A percentile compares a stretch with the other conserved stretches of the same genome.
Conservation (phyloP, 495 filamentous ascomycete genomes). For the Jackrogersella multiformis region DNA sequence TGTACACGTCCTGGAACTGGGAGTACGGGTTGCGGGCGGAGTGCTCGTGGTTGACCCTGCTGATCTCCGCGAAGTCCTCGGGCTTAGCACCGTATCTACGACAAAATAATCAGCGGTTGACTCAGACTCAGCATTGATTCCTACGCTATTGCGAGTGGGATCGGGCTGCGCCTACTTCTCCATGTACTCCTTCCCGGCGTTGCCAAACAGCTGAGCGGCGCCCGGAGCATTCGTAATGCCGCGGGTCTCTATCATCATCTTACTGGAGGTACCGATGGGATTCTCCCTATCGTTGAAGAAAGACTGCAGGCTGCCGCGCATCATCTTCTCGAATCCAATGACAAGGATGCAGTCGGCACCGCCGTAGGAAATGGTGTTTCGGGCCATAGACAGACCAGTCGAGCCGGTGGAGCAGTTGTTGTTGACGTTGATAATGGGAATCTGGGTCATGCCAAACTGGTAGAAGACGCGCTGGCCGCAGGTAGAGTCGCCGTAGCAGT, state of each 20-base stretch:
- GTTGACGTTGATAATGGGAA: constrained; percentile 97
- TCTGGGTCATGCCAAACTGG: constrained; percentile 96
- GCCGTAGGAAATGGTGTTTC: constrained; percentile 80
- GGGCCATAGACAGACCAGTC: constrained; percentile 85
- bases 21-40: constrained; percentile 93
- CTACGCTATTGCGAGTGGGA: background rate
- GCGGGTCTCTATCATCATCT: constrained; percentile 84
- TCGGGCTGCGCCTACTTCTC: constrained; percentile 70
- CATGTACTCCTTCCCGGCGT: constrained; percentile 94
- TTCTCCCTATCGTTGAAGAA: constrained; percentile 83
- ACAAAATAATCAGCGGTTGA: constrained; percentile 19
- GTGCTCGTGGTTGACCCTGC: constrained; percentile 92
- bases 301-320: constrained; percentile 80
- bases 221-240: constrained; percentile 82
- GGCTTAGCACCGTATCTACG: constrained; percentile 79
- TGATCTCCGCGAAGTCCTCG: constrained; percentile 96
- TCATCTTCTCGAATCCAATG: constrained; percentile 98
- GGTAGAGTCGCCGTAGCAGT: constrained; percentile 95
- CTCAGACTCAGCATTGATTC: background rate
- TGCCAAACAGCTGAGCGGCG: constrained; percentile 94
- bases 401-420: constrained; percentile 97
- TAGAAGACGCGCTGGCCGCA: constrained; percentile 98
- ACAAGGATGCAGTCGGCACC: constrained; percentile 87
- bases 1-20: constrained; percentile 93
- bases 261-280: constrained; percentile 73